Base-by-base conservation (phyloP, 2,329 filamentous ascomycete species). In the Chlorencoelia australis region DNA sequence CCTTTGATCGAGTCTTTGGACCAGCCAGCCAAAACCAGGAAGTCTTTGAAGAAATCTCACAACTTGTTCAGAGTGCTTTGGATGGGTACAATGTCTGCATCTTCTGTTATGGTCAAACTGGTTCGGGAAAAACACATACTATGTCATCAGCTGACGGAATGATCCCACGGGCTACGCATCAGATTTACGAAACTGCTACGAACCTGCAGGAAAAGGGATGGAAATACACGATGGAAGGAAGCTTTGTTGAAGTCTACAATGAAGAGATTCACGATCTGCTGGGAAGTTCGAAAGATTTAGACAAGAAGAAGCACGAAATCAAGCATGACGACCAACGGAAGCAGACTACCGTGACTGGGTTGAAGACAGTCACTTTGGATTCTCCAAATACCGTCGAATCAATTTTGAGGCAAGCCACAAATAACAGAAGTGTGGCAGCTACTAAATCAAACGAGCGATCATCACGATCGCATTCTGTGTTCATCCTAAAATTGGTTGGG, bases 51-150 rank as follows among this genome's bases (percentile, higher is more conserved):
- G 91, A 98, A 57, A 96, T 96, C 55, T 93, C 86, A 39, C 91
- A 98, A 57, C 73, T 98, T 21, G 88, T 98, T 1, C 91, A 98
- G 61, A 94, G 85, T 49, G 91, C 93, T 0, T 69, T 98, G 25
- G 91, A 98, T 54, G 91, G 91, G 1, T 98, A 94, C 66, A 98
- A 96, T 50, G 91, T 98, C 34, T 96, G 89, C 61, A 96, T 98
- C 45, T 94, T 98, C 63, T 95, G 88, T 56, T 98, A 98, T 55
- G 91, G 91, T 28, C 91, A 98, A 60, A 98, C 91, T 0, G 91
- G 91, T 3, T 91, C 88, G 13, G 91, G 91, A 42, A 98, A 98
- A 68, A 98, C 91, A 0, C 84, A 81, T 56, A 96, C 91, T 4
- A 98, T 98, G 91, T 93, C 84, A 7, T 82, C 80, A 1, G 62